Conservation (phyloP, 805 yeast genomes). For the Candida cerambycidarum region DNA sequence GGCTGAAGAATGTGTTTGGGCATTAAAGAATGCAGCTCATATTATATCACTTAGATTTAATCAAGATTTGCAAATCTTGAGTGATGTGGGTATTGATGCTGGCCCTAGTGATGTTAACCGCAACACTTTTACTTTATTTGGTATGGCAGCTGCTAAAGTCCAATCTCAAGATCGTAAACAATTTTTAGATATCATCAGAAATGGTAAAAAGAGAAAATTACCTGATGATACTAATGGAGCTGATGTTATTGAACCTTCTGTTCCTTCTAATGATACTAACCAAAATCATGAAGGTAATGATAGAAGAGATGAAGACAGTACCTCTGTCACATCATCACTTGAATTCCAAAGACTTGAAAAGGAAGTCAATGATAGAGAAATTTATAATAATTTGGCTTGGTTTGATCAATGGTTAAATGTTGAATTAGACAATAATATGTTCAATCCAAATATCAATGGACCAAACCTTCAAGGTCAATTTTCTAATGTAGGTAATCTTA, state of each 20-base stretch:
- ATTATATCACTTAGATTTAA: conserved; percentile 46
- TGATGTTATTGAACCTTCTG: neutral
- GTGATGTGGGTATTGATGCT: conserved; percentile 49
- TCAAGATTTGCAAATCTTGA: conserved; percentile 38
- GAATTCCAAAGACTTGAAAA: conserved; percentile 5
- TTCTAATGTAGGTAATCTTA: neutral
- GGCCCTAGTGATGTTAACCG: conserved; percentile 53
- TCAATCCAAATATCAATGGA: neutral
- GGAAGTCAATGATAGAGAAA: conserved; percentile 23
- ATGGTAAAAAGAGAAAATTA: conserved; percentile 12
- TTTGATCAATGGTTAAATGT: conserved; percentile 52
- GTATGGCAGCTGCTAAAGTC: conserved; percentile 17
- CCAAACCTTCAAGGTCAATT: neutral
- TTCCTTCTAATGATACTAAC: neutral
- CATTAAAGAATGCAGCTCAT: conserved; percentile 53
- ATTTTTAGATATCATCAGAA: conserved; percentile 12
- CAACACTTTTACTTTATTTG: conserved; percentile 49
- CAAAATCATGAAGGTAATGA: neutral
- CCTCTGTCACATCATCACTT: neutral
- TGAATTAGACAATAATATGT: neutral
- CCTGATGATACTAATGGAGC: neutral
- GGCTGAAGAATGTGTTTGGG: conserved; percentile 66
- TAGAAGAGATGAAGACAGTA: too few relatives aligned
- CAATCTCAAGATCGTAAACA: conserved; percentile 7
- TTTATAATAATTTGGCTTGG: conserved; percentile 51